These are phyloP conservation scores for Ophiostoma novo-ulmi DNA, from an alignment of 2,329 filamentous ascomycete species.

Conservation along the genomic window DNA sequence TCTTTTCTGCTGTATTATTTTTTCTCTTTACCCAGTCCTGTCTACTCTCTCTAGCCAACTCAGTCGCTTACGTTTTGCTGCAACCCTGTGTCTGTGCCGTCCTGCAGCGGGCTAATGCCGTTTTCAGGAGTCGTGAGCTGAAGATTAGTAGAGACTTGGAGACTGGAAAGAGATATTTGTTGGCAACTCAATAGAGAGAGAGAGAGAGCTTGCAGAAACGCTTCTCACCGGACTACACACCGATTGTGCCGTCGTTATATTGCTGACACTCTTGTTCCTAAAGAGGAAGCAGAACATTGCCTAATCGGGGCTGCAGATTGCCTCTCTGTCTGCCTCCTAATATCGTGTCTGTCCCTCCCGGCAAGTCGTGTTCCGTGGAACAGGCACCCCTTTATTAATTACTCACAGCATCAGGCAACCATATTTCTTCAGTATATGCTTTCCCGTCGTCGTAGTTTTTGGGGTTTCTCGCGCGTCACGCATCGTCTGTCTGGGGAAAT, in stretches of 20 bases:
- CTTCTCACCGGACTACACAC: not conserved
- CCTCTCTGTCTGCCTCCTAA: not conserved
- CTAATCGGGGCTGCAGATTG: not conserved
- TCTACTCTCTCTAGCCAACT: not conserved
- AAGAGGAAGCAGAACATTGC: not conserved
- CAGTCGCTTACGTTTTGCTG: constrained; percentile 1
- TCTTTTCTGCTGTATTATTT: not conserved
- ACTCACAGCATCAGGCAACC: not conserved
- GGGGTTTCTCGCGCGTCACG: too few relatives aligned
- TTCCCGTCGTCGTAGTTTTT: not conserved
- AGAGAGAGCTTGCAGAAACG: not conserved
- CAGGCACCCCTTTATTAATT: not conserved
- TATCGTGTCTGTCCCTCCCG: not conserved
- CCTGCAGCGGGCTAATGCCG: constrained; percentile 17
- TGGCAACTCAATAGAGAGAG: not conserved
- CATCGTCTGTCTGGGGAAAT: not conserved
- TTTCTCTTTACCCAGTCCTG: not conserved
- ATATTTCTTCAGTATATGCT: not conserved
- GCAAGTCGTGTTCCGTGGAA: not conserved
- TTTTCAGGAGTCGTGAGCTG: constrained; percentile 15
- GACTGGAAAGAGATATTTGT: not conserved
- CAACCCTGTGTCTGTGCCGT: constrained; percentile 8
- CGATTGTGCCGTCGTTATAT: not conserved
- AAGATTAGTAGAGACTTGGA: not conserved
- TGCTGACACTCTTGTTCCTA: not conserved